Conservation (phyloP, 495 filamentous ascomycete genomes). For the Tirmania nivea region DNA sequence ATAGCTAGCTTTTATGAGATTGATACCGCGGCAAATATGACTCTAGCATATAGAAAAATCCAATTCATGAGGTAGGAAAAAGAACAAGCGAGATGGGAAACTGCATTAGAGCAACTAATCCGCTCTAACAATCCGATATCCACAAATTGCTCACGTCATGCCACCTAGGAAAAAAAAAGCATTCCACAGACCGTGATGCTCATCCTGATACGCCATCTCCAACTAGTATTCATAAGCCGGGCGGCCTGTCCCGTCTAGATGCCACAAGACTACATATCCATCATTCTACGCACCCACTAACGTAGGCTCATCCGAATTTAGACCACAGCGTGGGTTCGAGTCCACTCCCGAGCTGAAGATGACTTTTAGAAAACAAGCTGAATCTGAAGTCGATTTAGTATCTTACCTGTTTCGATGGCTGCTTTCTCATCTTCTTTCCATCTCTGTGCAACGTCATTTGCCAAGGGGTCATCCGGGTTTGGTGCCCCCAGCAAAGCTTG, state of each 20-base stretch:
- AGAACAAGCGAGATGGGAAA: too few relatives aligned
- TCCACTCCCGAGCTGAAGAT: conserved; percentile 16
- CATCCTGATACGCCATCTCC: too few relatives aligned
- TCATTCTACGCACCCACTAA: not conserved
- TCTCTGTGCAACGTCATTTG: conserved; percentile 89
- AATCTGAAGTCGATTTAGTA: not conserved
- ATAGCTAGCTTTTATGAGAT: too few relatives aligned
- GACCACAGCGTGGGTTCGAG: conserved; percentile 16
- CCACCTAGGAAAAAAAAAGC: not conserved
- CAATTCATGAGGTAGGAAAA: too few relatives aligned
- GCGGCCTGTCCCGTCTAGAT: too few relatives aligned
- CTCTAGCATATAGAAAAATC: too few relatives aligned
- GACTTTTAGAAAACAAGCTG: not conserved
- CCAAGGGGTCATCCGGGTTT: conserved; percentile 91
- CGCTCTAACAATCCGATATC: not conserved
- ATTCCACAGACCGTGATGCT: not conserved
- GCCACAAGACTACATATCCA: not conserved
- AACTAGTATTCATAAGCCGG: too few relatives aligned
- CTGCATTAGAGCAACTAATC: too few relatives aligned
- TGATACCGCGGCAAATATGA: too few relatives aligned
- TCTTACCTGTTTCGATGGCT: conserved; percentile 32
- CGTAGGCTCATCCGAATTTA: conserved; percentile 2
- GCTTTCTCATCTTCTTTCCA: conserved; percentile 92
- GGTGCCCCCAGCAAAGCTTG: conserved; percentile 90
- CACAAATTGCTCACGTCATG: not conserved